Evolutionary conservation across 345 rosid species (phyloP).

Genomic region (Pugionium dolabratum): DNA sequence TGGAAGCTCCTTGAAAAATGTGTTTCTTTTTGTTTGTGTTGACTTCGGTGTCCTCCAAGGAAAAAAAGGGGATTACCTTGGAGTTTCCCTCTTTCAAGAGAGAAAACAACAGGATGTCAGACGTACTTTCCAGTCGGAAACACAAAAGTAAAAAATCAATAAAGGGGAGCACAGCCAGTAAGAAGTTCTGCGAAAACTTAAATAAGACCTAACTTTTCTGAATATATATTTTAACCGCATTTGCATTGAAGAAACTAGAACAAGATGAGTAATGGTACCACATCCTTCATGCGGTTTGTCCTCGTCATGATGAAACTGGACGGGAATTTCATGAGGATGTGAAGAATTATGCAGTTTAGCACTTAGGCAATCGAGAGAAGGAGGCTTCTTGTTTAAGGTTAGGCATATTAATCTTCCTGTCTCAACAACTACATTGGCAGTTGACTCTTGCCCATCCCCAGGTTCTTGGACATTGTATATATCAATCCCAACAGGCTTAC

Average conservation of each 20-base stretch:
- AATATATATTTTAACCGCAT: not conserved
- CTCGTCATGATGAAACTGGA: slow-evolving; percentile 30
- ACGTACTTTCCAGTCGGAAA: slow-evolving; percentile 31
- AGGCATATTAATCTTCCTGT: slow-evolving; percentile 43
- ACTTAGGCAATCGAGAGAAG: slow-evolving; percentile 43
- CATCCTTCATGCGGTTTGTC: slow-evolving; percentile 43
- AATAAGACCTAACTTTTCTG: slow-evolving; percentile 13
- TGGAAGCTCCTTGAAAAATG: slow-evolving; percentile 42
- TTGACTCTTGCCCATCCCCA: slow-evolving; percentile 35
- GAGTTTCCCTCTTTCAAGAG: slow-evolving; percentile 43
- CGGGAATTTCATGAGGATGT: slow-evolving; percentile 27
- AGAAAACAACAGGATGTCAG: slow-evolving; percentile 39
- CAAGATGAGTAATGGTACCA: slow-evolving; percentile 45
- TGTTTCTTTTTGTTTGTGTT: slow-evolving; percentile 36
- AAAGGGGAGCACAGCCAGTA: slow-evolving; percentile 1
- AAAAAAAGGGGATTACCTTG: slow-evolving; percentile 52
- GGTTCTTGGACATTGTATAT: slow-evolving; percentile 25
- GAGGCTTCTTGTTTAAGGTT: slow-evolving; percentile 59
- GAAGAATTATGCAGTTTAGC: slow-evolving; percentile 45
- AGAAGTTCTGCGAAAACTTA: slow-evolving; percentile 18
- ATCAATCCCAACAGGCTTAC: slow-evolving; percentile 31
- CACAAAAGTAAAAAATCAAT: not conserved
- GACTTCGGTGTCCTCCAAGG: slow-evolving; percentile 36
- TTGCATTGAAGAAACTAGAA: slow-evolving; percentile 14
- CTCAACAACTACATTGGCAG: slow-evolving; percentile 35